Evolutionary conservation across 495 filamentous ascomycete species (phyloP).

Genomic region (Xylaria sp.): DNA sequence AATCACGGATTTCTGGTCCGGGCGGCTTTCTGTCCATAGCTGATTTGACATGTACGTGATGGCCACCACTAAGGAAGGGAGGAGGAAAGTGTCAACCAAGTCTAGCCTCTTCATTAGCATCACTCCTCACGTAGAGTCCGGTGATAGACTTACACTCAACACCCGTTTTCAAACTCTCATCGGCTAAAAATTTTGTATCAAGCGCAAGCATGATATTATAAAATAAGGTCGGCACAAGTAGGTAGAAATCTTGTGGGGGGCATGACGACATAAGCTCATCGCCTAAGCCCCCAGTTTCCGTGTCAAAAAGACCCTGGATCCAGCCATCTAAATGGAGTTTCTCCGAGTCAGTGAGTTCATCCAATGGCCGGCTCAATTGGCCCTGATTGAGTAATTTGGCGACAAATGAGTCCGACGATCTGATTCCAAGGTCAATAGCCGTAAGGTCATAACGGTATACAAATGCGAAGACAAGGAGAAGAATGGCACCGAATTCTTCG

Average conservation of each 20-base stretch:
- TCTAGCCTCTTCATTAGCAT: slow-evolving; percentile 54
- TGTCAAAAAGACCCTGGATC: slow-evolving; percentile 87
- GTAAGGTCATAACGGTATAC: slow-evolving; percentile 82
- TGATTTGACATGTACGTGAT: slow-evolving; percentile 81
- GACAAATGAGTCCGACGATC: slow-evolving; percentile 72
- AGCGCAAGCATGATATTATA: slow-evolving; percentile 82
- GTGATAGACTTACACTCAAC: slow-evolving; percentile 74
- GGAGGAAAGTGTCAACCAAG: slow-evolving; percentile 85
- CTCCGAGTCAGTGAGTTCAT: slow-evolving; percentile 74
- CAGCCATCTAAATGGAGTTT: slow-evolving; percentile 80
- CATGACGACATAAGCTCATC: slow-evolving; percentile 93
- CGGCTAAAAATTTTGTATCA: slow-evolving; percentile 69
- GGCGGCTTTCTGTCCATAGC: slow-evolving; percentile 67
- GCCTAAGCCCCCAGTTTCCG: slow-evolving; percentile 71
- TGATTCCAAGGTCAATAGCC: slow-evolving; percentile 69
- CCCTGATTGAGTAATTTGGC: slow-evolving; percentile 75
- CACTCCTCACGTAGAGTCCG: not conserved
- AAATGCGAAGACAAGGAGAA: slow-evolving; percentile 82
- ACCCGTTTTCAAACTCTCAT: slow-evolving; percentile 84
- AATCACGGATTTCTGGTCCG: slow-evolving; percentile 64
- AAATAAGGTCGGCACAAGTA: slow-evolving; percentile 88
- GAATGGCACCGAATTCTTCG: slow-evolving; percentile 91
- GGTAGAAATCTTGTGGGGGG: slow-evolving; percentile 91
- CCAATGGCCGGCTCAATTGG: slow-evolving; percentile 64
- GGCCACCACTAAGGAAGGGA: slow-evolving; percentile 85